Evolutionary conservation across 2,329 filamentous ascomycete genomes (phyloP).

Genomic region (Arachnomyces sp.): DNA sequence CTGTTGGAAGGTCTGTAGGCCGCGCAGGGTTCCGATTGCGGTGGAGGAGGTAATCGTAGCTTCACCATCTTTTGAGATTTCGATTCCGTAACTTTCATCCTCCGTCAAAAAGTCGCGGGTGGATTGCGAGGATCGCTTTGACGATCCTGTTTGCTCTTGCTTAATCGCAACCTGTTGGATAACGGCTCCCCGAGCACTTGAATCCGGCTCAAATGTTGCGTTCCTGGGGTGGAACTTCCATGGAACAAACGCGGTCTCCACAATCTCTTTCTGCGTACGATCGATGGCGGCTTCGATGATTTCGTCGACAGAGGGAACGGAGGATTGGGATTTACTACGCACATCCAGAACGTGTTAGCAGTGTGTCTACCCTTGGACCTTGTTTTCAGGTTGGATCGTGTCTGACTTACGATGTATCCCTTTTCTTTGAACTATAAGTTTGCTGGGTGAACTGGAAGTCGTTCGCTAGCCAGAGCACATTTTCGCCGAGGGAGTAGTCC

Average conservation of each 20-base stretch:
- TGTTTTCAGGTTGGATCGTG: too few species aligned
- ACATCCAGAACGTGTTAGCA: too few species aligned
- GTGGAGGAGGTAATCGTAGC: conserved; percentile 16
- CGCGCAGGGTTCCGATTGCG: conserved; percentile 20
- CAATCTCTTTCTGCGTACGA: conserved; percentile 13
- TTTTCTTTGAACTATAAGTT: neutral
- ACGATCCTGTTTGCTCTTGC: conserved; percentile 1
- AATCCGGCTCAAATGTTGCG: conserved; percentile 16
- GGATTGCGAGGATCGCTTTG: too few species aligned
- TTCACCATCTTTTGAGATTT: conserved; percentile 13
- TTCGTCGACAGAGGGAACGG: conserved; percentile 10
- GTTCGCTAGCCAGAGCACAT: conserved; percentile 9
- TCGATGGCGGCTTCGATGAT: conserved; percentile 15
- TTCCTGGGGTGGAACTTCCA: conserved; percentile 24
- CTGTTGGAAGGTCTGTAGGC: conserved; percentile 21
- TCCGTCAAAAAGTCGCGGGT: conserved; percentile 12
- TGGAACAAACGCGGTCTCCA: conserved; percentile 19
- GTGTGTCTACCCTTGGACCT: too few species aligned
- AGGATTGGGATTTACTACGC: neutral
- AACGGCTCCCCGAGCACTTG: conserved; percentile 1
- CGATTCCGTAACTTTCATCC: conserved; percentile 20
- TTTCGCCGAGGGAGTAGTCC: conserved; percentile 10
- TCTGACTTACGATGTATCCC: neutral
- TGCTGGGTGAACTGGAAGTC: conserved; percentile 9
- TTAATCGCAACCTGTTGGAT: conserved; percentile 17